Base-by-base conservation (phyloP, 2,329 filamentous ascomycete genomes). In the Fusarium piperis region DNA sequence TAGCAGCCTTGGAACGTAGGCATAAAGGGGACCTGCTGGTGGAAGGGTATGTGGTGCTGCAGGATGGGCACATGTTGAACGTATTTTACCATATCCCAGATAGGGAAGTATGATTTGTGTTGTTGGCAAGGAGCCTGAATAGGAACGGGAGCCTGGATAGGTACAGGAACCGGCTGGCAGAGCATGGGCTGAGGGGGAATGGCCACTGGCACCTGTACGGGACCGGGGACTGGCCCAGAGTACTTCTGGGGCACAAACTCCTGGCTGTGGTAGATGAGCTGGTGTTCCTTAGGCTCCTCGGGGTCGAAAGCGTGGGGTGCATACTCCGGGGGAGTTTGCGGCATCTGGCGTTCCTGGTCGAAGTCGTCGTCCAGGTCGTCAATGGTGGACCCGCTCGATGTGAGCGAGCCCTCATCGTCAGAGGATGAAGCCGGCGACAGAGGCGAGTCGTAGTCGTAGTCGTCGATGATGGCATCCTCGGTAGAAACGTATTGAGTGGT, bases 331-430 rank as follows among this genome's bases (percentile, higher is more conserved):
- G 78, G 77, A 39, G 80, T 70, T 53, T 84, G 76, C 18, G 81
- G 78, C 59, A 73, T 70, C 62, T 81, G 78, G 66, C 85, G 83
- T 53, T 85, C 85, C 71, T 82, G 83, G 67, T 84, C 78, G 65
- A 83, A 84, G 35, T 87, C 85, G 20, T 86, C 84, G 68, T 88
- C 82, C 26, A 85, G 73, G 65, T 88, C 86, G 59, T 87, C 85
- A 58, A 88, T 82, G 59, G 84, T 87, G 13, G 87, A 87, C 33
- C 81, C 84, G 71, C 83, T 86, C n/a, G 87, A 89, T 20, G 84
- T 84, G 26, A 89, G 82, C 23, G 88, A 89, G 30, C 86, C 87
- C 71, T 87, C 85, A 72, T 89, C 85, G 70, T 89, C 86, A 9
- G 87, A 89, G 33, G 85, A 86, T 3, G 84, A 83, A 18, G 83